Evolutionary conservation across 208 protist species (phyloP).

Genomic region (Trypanosoma lewisi): DNA sequence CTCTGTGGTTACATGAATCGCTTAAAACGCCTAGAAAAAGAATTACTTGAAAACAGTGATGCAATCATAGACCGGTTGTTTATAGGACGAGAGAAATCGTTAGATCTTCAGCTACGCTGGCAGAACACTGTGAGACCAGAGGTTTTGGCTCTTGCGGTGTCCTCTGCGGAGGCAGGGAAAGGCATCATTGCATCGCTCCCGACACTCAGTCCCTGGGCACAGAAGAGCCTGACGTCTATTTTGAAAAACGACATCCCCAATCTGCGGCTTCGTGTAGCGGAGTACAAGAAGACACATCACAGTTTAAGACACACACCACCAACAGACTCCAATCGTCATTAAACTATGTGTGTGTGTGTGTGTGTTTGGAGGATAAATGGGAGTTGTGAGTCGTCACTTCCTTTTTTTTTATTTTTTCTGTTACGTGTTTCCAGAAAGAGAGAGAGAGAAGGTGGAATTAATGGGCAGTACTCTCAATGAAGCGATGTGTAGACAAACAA

Average conservation of each 20-base stretch:
- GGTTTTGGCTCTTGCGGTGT: slow-evolving; percentile 30
- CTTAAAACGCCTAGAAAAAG: slow-evolving; percentile 31
- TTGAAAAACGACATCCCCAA: slow-evolving; percentile 41
- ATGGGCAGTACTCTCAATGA: no score
- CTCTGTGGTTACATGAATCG: slow-evolving; percentile 14
- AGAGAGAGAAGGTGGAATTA: no score
- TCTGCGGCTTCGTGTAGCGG: slow-evolving; percentile 38
- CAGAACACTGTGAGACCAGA: slow-evolving; percentile 51
- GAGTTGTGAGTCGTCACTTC: no score
- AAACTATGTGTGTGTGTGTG: no score
- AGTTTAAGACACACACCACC: background rate
- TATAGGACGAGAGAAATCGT: slow-evolving; percentile 36
- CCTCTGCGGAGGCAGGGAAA: slow-evolving; percentile 19
- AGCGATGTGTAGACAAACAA: no score
- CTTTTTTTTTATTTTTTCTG: no score
- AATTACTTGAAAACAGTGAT: slow-evolving; percentile 33
- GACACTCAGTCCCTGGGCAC: slow-evolving; percentile 33
- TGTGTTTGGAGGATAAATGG: no score
- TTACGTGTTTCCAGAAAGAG: no score
- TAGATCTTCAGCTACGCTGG: slow-evolving; percentile 59
- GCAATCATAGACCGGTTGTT: slow-evolving; percentile 41
- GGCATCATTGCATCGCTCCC: slow-evolving; percentile 38
- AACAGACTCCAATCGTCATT: no score
- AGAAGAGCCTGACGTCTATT: slow-evolving; percentile 32
- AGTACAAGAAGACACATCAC: slow-evolving; percentile 36